Conservation (phyloP, 2,329 filamentous ascomycete species). For the Cordyceps pruinosa region DNA sequence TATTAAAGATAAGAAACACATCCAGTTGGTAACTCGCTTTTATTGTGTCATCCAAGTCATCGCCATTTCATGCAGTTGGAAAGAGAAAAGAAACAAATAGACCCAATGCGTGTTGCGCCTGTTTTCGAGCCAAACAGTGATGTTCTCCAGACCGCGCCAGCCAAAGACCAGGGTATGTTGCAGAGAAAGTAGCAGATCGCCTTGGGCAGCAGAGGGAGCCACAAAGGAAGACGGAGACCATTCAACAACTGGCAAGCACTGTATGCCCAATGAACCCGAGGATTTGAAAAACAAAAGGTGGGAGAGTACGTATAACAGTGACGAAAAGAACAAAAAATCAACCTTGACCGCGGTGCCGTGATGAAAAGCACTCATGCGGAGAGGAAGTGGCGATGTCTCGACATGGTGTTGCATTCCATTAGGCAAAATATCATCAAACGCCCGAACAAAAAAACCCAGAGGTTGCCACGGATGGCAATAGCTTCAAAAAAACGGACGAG, state of each 20-base stretch:
- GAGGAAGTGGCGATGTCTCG: background rate
- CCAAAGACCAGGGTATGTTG: background rate
- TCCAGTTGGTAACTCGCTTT: conserved; percentile 13
- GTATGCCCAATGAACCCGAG: conserved; percentile 7
- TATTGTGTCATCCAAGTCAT: conserved; percentile 14
- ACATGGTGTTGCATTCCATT: background rate
- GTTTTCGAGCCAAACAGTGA: conserved; percentile 1
- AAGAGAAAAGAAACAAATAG: conserved; percentile 4
- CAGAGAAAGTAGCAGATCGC: background rate
- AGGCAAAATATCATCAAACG: conserved; percentile 7
- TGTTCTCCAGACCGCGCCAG: background rate
- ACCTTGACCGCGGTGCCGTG: background rate
- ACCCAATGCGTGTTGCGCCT: background rate
- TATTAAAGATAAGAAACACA: conserved; percentile 12
- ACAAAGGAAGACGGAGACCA: conserved; percentile 10
- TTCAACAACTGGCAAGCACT: conserved; percentile 11
- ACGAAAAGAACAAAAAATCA: background rate
- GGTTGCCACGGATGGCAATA: background rate
- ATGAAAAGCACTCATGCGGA: background rate
- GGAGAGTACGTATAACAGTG: background rate
- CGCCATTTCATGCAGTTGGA: conserved; percentile 13
- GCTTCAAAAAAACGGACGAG: background rate
- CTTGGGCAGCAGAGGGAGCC: background rate
- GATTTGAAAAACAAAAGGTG: background rate
- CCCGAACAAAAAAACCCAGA: background rate